Conservation (phyloP, 345 rosid species). For the Fremontodendron californicum region DNA sequence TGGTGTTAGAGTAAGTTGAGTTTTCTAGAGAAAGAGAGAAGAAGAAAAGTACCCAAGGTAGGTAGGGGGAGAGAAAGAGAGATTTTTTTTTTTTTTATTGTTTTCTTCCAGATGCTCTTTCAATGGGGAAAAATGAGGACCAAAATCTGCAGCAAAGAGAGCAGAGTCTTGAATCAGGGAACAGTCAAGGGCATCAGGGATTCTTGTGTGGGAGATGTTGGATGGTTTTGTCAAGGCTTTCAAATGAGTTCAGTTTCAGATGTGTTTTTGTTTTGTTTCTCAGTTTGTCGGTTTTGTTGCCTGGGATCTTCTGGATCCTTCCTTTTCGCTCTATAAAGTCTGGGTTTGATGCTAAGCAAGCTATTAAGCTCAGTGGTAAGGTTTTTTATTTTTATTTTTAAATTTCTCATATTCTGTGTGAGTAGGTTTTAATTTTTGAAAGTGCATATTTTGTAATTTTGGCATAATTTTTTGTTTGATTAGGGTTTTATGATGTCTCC, state of each 20-base stretch:
- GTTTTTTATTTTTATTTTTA: not conserved
- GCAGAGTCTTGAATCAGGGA: slow-evolving; percentile 24
- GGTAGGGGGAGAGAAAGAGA: not conserved
- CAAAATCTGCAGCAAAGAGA: slow-evolving; percentile 25
- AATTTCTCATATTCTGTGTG: not conserved
- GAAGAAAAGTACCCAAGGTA: not conserved
- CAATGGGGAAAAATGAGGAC: slow-evolving; percentile 52
- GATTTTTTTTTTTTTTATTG: not conserved
- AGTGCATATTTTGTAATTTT: not conserved
- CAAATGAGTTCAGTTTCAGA: slow-evolving; percentile 33
- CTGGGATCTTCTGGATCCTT: slow-evolving; percentile 62
- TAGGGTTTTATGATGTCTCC: slow-evolving; percentile 1
- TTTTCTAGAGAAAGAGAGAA: not conserved
- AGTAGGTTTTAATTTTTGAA: not conserved
- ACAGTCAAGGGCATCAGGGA: slow-evolving; percentile 23
- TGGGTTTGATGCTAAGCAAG: slow-evolving; percentile 42
- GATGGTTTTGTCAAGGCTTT: slow-evolving; percentile 22
- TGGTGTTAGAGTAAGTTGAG: slow-evolving; percentile 6
- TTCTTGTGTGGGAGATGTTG: slow-evolving; percentile 42
- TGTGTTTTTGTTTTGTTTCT: slow-evolving; percentile 54
- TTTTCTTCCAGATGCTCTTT: slow-evolving; percentile 51
- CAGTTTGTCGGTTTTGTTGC: slow-evolving; percentile 41
- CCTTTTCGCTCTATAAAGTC: slow-evolving; percentile 28
- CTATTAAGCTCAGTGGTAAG: slow-evolving; percentile 53
- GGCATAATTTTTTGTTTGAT: not conserved